Evolutionary conservation across 352 stramenopile species (phyloP), one percentile per base, ranked within the genome.

Genomic region (Thraustochytrium sp.): DNA sequence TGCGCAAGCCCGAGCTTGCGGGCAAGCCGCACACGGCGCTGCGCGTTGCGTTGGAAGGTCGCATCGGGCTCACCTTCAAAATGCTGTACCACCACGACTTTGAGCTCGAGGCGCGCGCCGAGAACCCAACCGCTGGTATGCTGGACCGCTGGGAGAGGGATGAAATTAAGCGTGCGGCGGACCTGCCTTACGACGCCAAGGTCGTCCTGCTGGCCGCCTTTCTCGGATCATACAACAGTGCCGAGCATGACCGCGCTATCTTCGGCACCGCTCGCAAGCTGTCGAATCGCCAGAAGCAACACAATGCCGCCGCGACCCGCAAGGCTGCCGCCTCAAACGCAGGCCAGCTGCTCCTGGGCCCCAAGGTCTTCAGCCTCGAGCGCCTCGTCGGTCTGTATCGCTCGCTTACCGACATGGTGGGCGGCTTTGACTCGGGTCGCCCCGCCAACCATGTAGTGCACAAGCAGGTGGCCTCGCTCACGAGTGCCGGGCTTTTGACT

Each of bases 21-120:
- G 37, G 26, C 23, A 51, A 75, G 23, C 62, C 37, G 40, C 37
- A 75, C 23, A n/a, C 38, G 26, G 26, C n/a, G 26, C 44, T 75
- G 21, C 62, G 59, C 2, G 59, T 72, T 55, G 59, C 59, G 29
- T 29, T 75, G 11, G 62, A 75, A 11, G 68, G 53, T 11, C 48
- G 68, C 26, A 23, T 80, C 8, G 34, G 68, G n/a, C 68, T 63
- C 21, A 72, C 53, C 18, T 63, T 64, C n/a, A 55, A 77, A 34
- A 61, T 46, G 53, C 53, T 80, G 44, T 80, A 63, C 31, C 68
- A 72, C n/a, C 68, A 80, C 42, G 68, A 80, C 42, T 77, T 80
- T 31, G 68, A 72, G 68, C 68, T 63, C 51, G 48, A 61, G 9
- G 23, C 62, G 16, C 37, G 37, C 8, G 62, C 36, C 26, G 62